Percentiles rank a stretch among this genome's conserved stretches.
Evolutionary conservation across 805 yeast species (phyloP).

Genomic region (Metschnikowia borealis): DNA sequence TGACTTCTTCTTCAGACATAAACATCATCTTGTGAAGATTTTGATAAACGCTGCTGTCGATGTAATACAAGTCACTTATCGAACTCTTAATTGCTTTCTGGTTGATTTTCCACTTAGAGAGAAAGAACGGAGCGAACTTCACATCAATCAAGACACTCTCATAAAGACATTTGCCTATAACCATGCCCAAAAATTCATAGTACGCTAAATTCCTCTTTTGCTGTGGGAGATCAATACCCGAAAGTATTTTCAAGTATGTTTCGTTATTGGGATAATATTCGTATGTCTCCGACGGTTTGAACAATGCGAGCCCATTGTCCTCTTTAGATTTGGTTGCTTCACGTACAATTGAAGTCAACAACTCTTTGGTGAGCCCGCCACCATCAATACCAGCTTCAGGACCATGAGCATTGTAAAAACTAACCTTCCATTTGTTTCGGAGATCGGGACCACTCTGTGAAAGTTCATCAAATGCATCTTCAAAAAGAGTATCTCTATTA

Average conservation of each 20-base stretch:
- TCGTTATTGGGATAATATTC: slow-evolving; percentile 74
- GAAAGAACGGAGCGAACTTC: slow-evolving; percentile 80
- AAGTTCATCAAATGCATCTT: slow-evolving; percentile 68
- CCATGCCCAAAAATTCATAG: slow-evolving; percentile 68
- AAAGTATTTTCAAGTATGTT: slow-evolving; percentile 33
- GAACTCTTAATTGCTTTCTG: slow-evolving; percentile 45
- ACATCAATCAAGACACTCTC: slow-evolving; percentile 79
- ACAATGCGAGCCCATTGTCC: slow-evolving; percentile 23
- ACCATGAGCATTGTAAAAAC: slow-evolving; percentile 59
- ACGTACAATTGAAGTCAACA: slow-evolving; percentile 65
- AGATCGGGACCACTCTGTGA: slow-evolving; percentile 49
- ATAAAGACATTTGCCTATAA: slow-evolving; percentile 85
- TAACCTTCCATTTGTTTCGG: slow-evolving; percentile 58
- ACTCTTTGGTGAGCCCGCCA: slow-evolving; percentile 92
- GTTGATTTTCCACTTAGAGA: slow-evolving; percentile 58
- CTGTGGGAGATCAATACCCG: slow-evolving; percentile 27
- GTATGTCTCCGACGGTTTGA: slow-evolving; percentile 45
- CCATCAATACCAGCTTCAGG: slow-evolving; percentile 97
- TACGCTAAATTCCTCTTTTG: slow-evolving; percentile 27
- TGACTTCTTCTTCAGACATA: slow-evolving; percentile 54
- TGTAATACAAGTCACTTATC: slow-evolving; percentile 71
- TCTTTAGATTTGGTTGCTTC: slow-evolving; percentile 55
- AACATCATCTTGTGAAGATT: slow-evolving; percentile 60
- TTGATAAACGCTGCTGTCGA: slow-evolving; percentile 64
- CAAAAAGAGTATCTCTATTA: slow-evolving; percentile 64